Evolutionary conservation across 306 rosid species (phyloP).

Genomic region (Bauhinia variegata): DNA sequence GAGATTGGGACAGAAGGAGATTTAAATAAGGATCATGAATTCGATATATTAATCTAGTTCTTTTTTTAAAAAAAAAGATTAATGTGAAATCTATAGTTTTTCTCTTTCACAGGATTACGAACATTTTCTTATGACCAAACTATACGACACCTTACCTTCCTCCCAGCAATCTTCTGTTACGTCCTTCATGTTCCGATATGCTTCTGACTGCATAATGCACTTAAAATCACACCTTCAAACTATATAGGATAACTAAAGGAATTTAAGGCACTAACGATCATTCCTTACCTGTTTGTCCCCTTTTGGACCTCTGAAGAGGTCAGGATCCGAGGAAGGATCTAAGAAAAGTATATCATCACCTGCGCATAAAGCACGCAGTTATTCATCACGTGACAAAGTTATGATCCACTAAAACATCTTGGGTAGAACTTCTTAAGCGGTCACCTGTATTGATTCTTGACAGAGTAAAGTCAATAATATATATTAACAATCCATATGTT

Average conservation of each 20-base stretch:
- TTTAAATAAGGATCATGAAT: too few species aligned
- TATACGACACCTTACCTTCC: constrained; percentile 60
- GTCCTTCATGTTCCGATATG: constrained; percentile 91
- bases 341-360: constrained; percentile 81
- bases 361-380: constrained; percentile 42
- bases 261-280: constrained; percentile 19
- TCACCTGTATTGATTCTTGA: constrained; percentile 90
- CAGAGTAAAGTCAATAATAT: constrained; percentile 87
- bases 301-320: constrained; percentile 77
- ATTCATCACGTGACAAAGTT: constrained; percentile 30
- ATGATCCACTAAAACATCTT: not conserved
- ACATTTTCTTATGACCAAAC: not conserved
- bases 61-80: too few species aligned
- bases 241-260: constrained; percentile 19
- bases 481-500: constrained; percentile 75
- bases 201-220: constrained; percentile 68
- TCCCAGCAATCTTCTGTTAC: constrained; percentile 88
- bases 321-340: constrained; percentile 81
- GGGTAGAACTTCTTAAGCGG: constrained; percentile 19
- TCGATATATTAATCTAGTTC: too few species aligned
- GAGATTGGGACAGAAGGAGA: too few species aligned
- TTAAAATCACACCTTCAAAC: constrained; percentile 15
- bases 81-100: too few species aligned
- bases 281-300: constrained; percentile 82
- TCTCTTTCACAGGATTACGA: too few species aligned